Percentiles rank a stretch among this genome's conserved stretches.
phyloP scores from a whole-genome alignment of 1,284 basidiomycete genomes.

The Anthracocystis walkeri region DNA sequence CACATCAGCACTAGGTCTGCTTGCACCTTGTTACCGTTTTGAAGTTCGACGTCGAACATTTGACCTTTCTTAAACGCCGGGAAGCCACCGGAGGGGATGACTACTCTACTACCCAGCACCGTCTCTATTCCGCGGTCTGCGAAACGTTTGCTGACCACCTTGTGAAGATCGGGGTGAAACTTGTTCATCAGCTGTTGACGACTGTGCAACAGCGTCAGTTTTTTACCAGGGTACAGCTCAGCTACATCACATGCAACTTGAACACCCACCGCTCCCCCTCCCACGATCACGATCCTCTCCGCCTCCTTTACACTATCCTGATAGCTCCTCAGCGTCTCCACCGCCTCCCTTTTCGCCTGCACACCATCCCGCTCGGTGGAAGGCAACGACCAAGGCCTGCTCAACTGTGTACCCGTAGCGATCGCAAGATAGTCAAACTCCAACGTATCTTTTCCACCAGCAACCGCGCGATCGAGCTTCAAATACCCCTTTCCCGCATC shows the following conservation, averaged over 20 bases:
- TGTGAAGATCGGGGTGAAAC: conserved; percentile 40
- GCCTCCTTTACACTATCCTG: conserved; percentile 55
- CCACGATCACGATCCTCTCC: conserved; percentile 61
- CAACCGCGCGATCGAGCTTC: conserved; percentile 18
- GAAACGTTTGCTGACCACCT: conserved; percentile 25
- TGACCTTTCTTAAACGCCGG: conserved; percentile 14
- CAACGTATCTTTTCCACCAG: conserved; percentile 9
- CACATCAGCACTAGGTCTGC: conserved; percentile 49
- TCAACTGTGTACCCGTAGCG: conserved; percentile 41
- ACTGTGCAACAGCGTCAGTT: conserved; percentile 52
- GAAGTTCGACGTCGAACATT: conserved; percentile 27
- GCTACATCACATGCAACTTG: conserved; percentile 65
- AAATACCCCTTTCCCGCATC: conserved; percentile 11
- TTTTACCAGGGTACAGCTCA: conserved; percentile 48
- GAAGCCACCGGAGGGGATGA: conserved; percentile 25
- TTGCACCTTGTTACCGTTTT: conserved; percentile 19
- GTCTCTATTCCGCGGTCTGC: conserved; percentile 13
- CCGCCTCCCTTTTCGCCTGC: conserved; percentile 50
- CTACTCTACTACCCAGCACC: conserved; percentile 24
- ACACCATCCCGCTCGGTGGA: background rate
- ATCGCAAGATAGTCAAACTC: conserved; percentile 45
- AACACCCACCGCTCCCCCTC: conserved; percentile 67
- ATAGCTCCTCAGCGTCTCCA: conserved; percentile 47
- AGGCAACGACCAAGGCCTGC: conserved; percentile 35
- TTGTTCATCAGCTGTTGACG: conserved; percentile 46